phyloP scores from a whole-genome alignment of 768 basidiomycete genomes.

The Leccinum subgranulosum region DNA sequence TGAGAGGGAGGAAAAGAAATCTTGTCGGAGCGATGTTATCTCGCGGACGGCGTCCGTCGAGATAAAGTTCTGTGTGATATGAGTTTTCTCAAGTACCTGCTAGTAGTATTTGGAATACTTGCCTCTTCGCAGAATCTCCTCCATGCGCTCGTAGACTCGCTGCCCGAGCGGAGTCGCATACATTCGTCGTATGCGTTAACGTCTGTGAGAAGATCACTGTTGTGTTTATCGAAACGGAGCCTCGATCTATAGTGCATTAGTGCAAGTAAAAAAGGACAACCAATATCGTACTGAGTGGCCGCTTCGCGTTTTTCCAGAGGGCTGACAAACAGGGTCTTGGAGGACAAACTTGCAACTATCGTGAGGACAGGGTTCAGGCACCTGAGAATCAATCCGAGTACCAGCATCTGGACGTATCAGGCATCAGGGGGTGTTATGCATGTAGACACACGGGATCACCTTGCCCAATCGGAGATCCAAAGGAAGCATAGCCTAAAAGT shows the following conservation, averaged over 20 bases:
- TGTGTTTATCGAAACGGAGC: slow-evolving; percentile 60
- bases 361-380: slow-evolving; percentile 82
- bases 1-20: slow-evolving; percentile 68
- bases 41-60: slow-evolving; percentile 71
- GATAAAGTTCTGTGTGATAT: slow-evolving; percentile 69
- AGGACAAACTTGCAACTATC: slow-evolving; percentile 78
- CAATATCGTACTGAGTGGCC: slow-evolving; percentile 53
- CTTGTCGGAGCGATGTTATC: slow-evolving; percentile 70
- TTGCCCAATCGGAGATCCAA: slow-evolving; percentile 86
- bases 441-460: slow-evolving; percentile 33
- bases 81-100: background rate
- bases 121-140: slow-evolving; percentile 73
- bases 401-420: slow-evolving; percentile 80
- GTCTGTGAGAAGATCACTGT: slow-evolving; percentile 86
- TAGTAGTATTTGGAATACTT: background rate
- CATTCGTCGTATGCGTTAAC: slow-evolving; percentile 71
- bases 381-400: slow-evolving; percentile 78
- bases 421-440: slow-evolving; percentile 57
- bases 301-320: slow-evolving; percentile 85
- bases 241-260: slow-evolving; percentile 53
- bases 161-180: slow-evolving; percentile 45
- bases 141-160: slow-evolving; percentile 44
- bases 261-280: background rate
- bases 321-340: slow-evolving; percentile 80
- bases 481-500: slow-evolving; percentile 70